Evolutionary conservation across 169 alveolate species (phyloP), one percentile per base, ranked within the genome.

Genomic region (Miamiensis avidus): DNA sequence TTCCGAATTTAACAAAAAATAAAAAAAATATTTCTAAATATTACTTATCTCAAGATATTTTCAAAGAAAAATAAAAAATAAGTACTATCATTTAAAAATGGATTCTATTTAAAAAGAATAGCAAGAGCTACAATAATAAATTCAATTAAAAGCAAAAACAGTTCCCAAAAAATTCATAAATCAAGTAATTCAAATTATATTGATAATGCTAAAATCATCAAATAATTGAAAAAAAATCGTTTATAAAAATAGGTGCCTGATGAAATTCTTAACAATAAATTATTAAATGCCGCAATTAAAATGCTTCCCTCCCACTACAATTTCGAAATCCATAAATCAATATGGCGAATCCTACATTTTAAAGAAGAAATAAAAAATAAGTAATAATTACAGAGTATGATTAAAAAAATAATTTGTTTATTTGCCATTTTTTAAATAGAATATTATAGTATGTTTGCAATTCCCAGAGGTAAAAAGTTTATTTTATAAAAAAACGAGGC

Each of bases 401-500:
- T 31, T 34, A 75, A 29, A 73, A 73, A 15, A 73, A 29, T 4
- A 76, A 11, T 25, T 31, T 77, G 28, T 25, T 77, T n/a, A 6
- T 31, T 31, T 25, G 0, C 28, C 28, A 0, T 31, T 11, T 29
- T 75, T 29, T 25, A 31, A 25, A 76, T 76, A 77, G 82, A 33
- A 77, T 77, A 89, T 93, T 31, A 89, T 92, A 65, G 99, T 99
- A 33, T 98, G 98, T 28, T 93, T 99, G 34, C 99, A 99, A 94
- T 94, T 99, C 92, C 99, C 99, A 25, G 99, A 99, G 69, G 69
- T 49, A 81, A 99, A 99, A 1, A 89, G 98, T 29, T 91, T 98
- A 0, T 82, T 92, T 65, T 98, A 95, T 96, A 95, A 98, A 6
- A 90, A 94, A 75, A 93, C 69, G 4, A 49, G 4, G 20, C 20